A percentile compares a stretch with the other conserved stretches of the same genome.
Conservation (phyloP, 2,329 filamentous ascomycete species). For the Colletotrichum euphorbiae region DNA sequence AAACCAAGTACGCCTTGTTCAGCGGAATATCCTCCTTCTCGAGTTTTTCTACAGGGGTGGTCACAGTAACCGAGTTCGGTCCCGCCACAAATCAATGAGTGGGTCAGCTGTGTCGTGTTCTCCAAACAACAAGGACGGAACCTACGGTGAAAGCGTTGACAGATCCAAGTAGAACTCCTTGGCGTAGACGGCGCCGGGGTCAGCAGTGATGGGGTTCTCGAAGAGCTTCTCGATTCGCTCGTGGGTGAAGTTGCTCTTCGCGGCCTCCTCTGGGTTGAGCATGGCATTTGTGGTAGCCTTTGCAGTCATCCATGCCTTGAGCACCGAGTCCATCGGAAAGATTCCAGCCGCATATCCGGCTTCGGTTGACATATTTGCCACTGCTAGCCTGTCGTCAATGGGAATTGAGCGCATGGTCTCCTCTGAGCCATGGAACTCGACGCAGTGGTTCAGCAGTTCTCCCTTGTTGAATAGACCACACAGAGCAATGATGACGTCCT, state of each 20-base stretch:
- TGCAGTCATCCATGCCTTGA: conserved; percentile 78
- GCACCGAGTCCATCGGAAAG: conserved; percentile 82
- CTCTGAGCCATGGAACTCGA: conserved; percentile 87
- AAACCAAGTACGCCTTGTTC: conserved; percentile 87
- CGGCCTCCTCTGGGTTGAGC: conserved; percentile 59
- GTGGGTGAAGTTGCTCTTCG: conserved; percentile 76
- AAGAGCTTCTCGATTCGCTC: conserved; percentile 78
- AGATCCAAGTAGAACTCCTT: conserved; percentile 87
- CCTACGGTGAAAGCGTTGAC: conserved; percentile 75
- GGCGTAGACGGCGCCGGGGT: conserved; percentile 82
- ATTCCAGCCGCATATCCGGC: conserved; percentile 78
- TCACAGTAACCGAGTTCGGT: conserved; percentile 91
- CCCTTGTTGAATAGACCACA: conserved; percentile 88
- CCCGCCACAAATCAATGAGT: conserved; percentile 54
- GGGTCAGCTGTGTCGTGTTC: too few species aligned
- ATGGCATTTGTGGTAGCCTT: conserved; percentile 81
- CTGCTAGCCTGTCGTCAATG: conserved; percentile 79
- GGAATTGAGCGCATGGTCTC: conserved; percentile 79
- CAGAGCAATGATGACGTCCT: conserved; percentile 92
- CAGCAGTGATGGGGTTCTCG: conserved; percentile 73
- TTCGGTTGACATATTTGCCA: conserved; percentile 85
- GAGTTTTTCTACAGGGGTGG: conserved; percentile 80
- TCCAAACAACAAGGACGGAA: too few species aligned
- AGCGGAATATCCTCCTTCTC: conserved; percentile 80
- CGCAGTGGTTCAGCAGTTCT: conserved; percentile 89